Evolutionary conservation across 1,284 basidiomycete genomes (phyloP).

Genomic region (Trichosporon ovoides): DNA sequence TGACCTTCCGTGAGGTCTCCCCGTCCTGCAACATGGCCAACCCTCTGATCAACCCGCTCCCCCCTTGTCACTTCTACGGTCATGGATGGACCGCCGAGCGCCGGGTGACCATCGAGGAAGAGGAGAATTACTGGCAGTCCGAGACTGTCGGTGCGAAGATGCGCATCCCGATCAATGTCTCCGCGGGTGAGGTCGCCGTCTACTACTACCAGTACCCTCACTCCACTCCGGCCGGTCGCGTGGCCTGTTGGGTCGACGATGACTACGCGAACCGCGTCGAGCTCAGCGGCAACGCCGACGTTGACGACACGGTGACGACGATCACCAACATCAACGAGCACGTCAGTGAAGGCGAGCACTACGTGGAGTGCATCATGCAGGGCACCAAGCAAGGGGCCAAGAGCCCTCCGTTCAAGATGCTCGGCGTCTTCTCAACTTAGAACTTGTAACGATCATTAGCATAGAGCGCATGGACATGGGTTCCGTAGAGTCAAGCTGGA

Average conservation of each 20-base stretch:
- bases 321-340: conserved; percentile 70
- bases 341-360: conserved; percentile 73
- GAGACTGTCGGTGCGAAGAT: conserved; percentile 68
- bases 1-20: conserved; percentile 69
- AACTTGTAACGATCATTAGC: neutral
- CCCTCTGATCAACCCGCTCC: conserved; percentile 89
- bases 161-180: conserved; percentile 56
- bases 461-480: conserved; percentile 1
- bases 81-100: conserved; percentile 79
- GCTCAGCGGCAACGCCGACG: conserved; percentile 50
- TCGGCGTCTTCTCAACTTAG: conserved; percentile 56
- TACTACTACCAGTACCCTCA: conserved; percentile 52
- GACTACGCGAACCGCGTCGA: conserved; percentile 51
- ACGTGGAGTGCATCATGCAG: conserved; percentile 71
- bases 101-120: conserved; percentile 54
- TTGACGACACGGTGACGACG: conserved; percentile 49
- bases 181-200: conserved; percentile 53
- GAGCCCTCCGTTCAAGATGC: conserved; percentile 68
- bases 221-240: conserved; percentile 49
- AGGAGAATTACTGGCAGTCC: conserved; percentile 70
- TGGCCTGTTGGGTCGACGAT: conserved; percentile 56
- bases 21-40: conserved; percentile 89
- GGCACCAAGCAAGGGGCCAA: conserved; percentile 66
- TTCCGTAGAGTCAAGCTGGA: neutral
- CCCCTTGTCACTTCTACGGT: conserved; percentile 79